Percentiles rank a stretch among this genome's conserved stretches.
Conservation (phyloP, 805 yeast genomes). For the Candida insectalens region DNA sequence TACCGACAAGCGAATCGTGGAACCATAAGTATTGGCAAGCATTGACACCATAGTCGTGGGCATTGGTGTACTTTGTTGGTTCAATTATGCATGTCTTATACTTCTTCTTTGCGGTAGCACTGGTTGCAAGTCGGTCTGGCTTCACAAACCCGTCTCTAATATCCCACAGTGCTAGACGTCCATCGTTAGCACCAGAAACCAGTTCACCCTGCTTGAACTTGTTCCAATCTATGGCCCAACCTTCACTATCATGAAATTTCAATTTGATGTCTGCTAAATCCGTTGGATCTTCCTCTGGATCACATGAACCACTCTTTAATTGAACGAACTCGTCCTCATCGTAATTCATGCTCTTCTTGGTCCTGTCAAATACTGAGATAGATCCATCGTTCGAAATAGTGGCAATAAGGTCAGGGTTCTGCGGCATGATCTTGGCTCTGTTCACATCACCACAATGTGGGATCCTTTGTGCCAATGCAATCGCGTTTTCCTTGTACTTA, state of each 20-base stretch:
- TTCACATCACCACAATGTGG: slow-evolving; percentile 66
- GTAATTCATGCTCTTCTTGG: slow-evolving; percentile 53
- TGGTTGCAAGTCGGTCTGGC: slow-evolving; percentile 5
- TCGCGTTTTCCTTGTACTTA: slow-evolving; percentile 1
- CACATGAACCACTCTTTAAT: slow-evolving; percentile 3
- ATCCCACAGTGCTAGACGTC: slow-evolving; percentile 61
- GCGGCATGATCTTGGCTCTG: slow-evolving; percentile 67
- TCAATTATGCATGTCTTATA: slow-evolving; percentile 5
- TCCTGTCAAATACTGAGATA: slow-evolving; percentile 65
- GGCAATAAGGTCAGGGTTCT: slow-evolving; percentile 76
- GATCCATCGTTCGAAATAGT: slow-evolving; percentile 60
- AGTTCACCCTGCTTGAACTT: slow-evolving; percentile 46
- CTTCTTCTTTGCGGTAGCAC: slow-evolving; percentile 1
- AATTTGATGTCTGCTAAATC: slow-evolving; percentile 18
- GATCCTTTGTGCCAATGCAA: slow-evolving; percentile 40
- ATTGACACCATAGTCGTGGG: slow-evolving; percentile 48
- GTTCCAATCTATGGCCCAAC: slow-evolving; percentile 74
- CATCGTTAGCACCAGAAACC: slow-evolving; percentile 54
- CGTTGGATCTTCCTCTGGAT: slow-evolving; percentile 4
- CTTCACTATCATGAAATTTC: slow-evolving; percentile 36
- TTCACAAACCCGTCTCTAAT: slow-evolving; percentile 23
- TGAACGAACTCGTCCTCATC: slow-evolving; percentile 24
- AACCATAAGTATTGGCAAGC: slow-evolving; percentile 60
- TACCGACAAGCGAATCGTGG: slow-evolving; percentile 51
- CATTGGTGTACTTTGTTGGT: slow-evolving; percentile 14